A percentile compares a stretch with the other conserved stretches of the same genome.
Evolutionary conservation across 495 filamentous ascomycete genomes (phyloP).

Genomic region (Daldinia caldariorum): DNA sequence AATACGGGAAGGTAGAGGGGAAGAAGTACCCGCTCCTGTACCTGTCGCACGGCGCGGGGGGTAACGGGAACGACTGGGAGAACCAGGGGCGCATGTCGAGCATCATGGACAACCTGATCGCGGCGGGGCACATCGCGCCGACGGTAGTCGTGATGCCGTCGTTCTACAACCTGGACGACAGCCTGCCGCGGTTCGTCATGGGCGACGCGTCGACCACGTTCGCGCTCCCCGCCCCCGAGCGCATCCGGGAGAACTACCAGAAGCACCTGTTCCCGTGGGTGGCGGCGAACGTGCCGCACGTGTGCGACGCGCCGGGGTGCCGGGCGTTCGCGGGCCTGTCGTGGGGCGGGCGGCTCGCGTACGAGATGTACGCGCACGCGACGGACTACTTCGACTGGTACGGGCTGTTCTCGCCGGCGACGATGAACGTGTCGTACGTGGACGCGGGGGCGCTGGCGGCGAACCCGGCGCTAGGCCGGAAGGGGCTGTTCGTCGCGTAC

Average conservation of each 20-base stretch:
- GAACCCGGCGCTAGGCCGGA: conserved; percentile 39
- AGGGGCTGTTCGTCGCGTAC: conserved; percentile 48
- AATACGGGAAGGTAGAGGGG: conserved; percentile 35
- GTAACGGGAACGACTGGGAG: conserved; percentile 48
- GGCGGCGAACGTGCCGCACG: conserved; percentile 31
- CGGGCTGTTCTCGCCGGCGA: conserved; percentile 49
- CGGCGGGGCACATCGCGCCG: conserved; percentile 45
- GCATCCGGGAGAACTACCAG: conserved; percentile 47
- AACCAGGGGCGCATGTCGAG: conserved; percentile 47
- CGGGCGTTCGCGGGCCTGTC: conserved; percentile 49
- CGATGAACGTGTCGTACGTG: conserved; percentile 29
- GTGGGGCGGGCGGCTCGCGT: conserved; percentile 48
- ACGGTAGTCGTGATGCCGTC: conserved; percentile 50
- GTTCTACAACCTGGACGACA: conserved; percentile 48
- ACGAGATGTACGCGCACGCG: conserved; percentile 52
- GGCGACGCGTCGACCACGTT: conserved; percentile 38
- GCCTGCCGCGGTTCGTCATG: conserved; percentile 42
- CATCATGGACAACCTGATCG: conserved; percentile 51
- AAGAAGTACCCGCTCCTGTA: conserved; percentile 49
- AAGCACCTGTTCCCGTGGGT: conserved; percentile 48
- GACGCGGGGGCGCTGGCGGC: conserved; percentile 25
- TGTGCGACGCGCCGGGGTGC: conserved; percentile 41
- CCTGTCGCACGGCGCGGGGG: conserved; percentile 46
- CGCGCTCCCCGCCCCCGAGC: conserved; percentile 28
- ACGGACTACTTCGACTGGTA: conserved; percentile 48